Percentiles rank a stretch among this genome's conserved stretches.
These are phyloP conservation scores for Pythium oligandrum DNA, from an alignment of 352 stramenopile genomes.

Conservation along the genomic window DNA sequence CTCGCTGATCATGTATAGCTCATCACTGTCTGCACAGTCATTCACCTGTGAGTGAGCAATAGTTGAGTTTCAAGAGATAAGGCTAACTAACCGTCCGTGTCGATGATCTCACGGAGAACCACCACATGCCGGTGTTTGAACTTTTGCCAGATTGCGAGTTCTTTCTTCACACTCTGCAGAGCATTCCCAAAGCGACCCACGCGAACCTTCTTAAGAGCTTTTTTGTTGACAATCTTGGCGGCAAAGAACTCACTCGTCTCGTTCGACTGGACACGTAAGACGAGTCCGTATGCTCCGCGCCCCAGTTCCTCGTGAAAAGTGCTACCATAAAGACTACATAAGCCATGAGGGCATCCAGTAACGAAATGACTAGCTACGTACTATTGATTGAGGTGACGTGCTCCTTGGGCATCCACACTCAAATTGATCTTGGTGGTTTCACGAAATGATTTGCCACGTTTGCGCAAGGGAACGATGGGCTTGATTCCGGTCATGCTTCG, in stretches of 20 bases:
- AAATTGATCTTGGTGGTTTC: constrained; percentile 55
- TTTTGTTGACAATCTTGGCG: constrained; percentile 73
- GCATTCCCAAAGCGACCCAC: constrained; percentile 72
- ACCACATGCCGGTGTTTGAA: constrained; percentile 95
- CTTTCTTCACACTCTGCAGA: constrained; percentile 83
- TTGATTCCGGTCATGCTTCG: constrained; percentile 45
- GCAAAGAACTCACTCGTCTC: constrained; percentile 71
- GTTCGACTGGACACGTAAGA: constrained; percentile 60
- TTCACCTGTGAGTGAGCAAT: background rate
- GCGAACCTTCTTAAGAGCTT: constrained; percentile 57
- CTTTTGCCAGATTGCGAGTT: constrained; percentile 97
- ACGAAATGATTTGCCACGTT: constrained; percentile 62
- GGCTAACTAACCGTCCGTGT: constrained; percentile 57
- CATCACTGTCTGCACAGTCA: constrained; percentile 44
- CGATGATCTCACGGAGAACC: constrained; percentile 93
- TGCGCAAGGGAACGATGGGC: constrained; percentile 48
- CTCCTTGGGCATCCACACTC: constrained; percentile 44
- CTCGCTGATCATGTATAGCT: constrained; percentile 84
- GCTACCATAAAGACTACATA: constrained; percentile 16
- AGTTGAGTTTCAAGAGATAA: too few relatives aligned
- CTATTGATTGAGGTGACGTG: constrained; percentile 73
- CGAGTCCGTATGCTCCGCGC: constrained; percentile 65
- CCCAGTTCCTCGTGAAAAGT: constrained; percentile 72
- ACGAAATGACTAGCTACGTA: constrained; percentile 17
- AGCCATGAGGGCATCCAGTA: background rate